Evolutionary conservation across 495 filamentous ascomycete genomes (phyloP).

Genomic region (Rostrohypoxylon terebratum): DNA sequence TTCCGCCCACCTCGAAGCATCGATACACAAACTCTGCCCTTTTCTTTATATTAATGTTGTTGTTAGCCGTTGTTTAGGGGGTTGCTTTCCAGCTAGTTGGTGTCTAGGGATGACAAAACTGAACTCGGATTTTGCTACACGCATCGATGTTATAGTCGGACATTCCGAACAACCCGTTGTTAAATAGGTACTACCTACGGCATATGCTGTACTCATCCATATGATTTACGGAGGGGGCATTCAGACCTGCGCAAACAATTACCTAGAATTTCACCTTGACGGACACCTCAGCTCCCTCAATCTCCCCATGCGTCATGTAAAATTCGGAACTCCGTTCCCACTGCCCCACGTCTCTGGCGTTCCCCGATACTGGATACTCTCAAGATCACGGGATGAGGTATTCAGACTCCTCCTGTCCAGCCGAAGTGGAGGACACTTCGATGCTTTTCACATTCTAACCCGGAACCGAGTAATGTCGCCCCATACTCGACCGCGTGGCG

Average conservation of each 20-base stretch:
- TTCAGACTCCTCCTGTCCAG: slow-evolving; percentile 11
- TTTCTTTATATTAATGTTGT: no score
- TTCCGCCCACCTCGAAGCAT: background rate
- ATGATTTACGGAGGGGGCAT: no score
- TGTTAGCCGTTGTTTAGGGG: background rate
- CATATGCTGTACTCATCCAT: no score
- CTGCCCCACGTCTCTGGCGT: slow-evolving; percentile 35
- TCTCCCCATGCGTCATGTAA: background rate
- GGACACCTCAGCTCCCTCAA: slow-evolving; percentile 8
- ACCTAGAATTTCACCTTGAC: slow-evolving; percentile 21
- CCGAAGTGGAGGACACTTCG: slow-evolving; percentile 26
- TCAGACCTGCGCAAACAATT: background rate
- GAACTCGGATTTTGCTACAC: no score
- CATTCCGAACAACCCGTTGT: no score
- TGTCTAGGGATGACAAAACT: background rate
- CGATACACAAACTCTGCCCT: background rate
- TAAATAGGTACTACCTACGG: background rate
- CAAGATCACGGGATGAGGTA: slow-evolving; percentile 38
- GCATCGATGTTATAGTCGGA: no score
- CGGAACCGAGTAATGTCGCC: slow-evolving; percentile 13
- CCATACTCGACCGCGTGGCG: slow-evolving; percentile 41
- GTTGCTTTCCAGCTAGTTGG: background rate
- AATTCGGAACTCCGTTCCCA: slow-evolving; percentile 40
- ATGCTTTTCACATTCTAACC: slow-evolving; percentile 8
- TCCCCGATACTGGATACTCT: slow-evolving; percentile 42